A percentile compares a stretch with the other conserved stretches of the same genome.
Conservation (phyloP, 495 filamentous ascomycete genomes). For the Aspergillus sclerotiicarbonarius region DNA sequence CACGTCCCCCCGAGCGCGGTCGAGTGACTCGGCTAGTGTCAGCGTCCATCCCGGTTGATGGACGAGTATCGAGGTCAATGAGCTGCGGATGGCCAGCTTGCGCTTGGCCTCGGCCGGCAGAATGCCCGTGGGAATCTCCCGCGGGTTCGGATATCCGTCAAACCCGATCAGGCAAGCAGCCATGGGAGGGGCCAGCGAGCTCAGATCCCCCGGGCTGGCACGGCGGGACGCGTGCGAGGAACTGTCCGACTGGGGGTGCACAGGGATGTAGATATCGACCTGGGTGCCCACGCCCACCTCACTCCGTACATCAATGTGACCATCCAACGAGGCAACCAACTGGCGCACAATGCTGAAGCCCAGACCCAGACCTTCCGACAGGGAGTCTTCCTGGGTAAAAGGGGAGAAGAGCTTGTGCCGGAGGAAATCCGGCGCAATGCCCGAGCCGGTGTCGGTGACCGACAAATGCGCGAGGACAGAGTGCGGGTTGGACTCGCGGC, state of each 20-base stretch:
- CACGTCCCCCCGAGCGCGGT: slow-evolving; percentile 11
- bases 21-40: slow-evolving; percentile 9
- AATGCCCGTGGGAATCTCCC: slow-evolving; percentile 23
- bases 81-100: slow-evolving; percentile 22
- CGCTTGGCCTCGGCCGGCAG: slow-evolving; percentile 20
- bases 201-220: not conserved
- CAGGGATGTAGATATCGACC: slow-evolving; percentile 52
- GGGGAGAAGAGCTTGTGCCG: slow-evolving; percentile 64
- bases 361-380: slow-evolving; percentile 65
- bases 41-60: slow-evolving; percentile 13
- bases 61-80: slow-evolving; percentile 12
- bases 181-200: not conserved
- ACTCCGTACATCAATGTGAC: slow-evolving; percentile 59
- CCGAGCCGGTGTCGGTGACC: slow-evolving; percentile 65
- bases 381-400: slow-evolving; percentile 67
- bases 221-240: not conserved
- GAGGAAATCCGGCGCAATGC: slow-evolving; percentile 66
- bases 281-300: slow-evolving; percentile 57
- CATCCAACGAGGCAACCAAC: slow-evolving; percentile 57
- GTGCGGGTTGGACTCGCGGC: slow-evolving; percentile 17
- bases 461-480: slow-evolving; percentile 37
- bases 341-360: slow-evolving; percentile 68
- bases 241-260: slow-evolving; percentile 25
- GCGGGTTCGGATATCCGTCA: slow-evolving; percentile 18
- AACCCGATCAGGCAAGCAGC: slow-evolving; percentile 21